These are phyloP conservation scores for Chrysosporium keratinophilum DNA, from an alignment of 2,329 filamentous ascomycete species.

Conservation along the genomic window DNA sequence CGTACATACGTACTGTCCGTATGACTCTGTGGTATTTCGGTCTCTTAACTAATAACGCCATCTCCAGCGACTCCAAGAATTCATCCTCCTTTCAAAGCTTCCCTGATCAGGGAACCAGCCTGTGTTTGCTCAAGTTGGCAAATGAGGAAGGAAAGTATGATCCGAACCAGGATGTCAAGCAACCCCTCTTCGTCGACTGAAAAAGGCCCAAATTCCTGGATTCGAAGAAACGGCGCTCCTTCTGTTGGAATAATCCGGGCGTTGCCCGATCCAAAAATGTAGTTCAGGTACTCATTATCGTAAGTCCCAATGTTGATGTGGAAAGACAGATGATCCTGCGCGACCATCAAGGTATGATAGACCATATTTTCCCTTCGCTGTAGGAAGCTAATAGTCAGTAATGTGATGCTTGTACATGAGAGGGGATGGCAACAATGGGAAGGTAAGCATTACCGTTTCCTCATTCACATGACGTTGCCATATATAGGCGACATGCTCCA, in stretches of 20 bases:
- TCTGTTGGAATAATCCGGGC: slow-evolving; percentile 1
- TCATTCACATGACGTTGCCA: slow-evolving; percentile 14
- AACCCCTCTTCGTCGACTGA: neutral
- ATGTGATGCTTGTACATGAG: neutral
- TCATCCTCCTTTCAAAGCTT: neutral
- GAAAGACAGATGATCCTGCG: slow-evolving; percentile 10
- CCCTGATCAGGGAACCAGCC: neutral
- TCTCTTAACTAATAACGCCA: too few relatives aligned
- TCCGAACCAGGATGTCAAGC: slow-evolving; percentile 1
- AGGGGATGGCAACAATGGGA: neutral
- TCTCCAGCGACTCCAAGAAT: too few relatives aligned
- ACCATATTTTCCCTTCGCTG: slow-evolving; percentile 6
- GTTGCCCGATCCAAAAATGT: slow-evolving; percentile 9
- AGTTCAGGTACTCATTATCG: slow-evolving; percentile 9
- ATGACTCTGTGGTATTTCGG: too few relatives aligned
- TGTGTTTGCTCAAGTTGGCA: slow-evolving; percentile 3
- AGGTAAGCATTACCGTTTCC: slow-evolving; percentile 2
- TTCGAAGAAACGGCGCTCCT: neutral
- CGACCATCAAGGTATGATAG: slow-evolving; percentile 15
- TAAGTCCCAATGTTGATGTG: slow-evolving; percentile 13
- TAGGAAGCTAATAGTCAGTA: slow-evolving; percentile 9
- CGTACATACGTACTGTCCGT: too few relatives aligned
- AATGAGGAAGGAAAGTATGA: slow-evolving; percentile 9
- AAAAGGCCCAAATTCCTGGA: slow-evolving; percentile 12
- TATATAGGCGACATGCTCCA: slow-evolving; percentile 16